phyloP scores from a whole-genome alignment of 2,329 filamentous ascomycete genomes.

The Trichoderma sp. region DNA sequence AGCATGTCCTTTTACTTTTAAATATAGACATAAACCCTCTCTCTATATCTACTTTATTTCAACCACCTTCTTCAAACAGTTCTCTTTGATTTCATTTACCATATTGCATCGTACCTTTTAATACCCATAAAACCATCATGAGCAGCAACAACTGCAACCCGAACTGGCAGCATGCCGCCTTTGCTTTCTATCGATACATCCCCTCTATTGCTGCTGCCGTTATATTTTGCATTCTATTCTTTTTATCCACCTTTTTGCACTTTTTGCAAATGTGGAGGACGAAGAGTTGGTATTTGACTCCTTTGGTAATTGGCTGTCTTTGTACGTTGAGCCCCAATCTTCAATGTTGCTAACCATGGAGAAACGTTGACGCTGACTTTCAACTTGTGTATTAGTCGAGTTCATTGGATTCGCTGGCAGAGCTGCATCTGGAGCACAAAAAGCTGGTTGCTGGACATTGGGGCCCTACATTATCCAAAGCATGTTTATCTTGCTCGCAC shows the following conservation, averaged over 20 bases:
- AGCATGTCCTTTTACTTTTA: not conserved
- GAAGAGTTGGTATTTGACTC: conserved; percentile 12
- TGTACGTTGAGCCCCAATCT: not conserved
- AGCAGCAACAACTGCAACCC: not conserved
- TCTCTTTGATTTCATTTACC: not conserved
- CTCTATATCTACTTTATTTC: not conserved
- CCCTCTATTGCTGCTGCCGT: conserved; percentile 2
- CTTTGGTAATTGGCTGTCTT: conserved; percentile 9
- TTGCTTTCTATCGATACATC: conserved; percentile 16
- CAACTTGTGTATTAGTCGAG: not conserved
- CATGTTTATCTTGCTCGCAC: conserved; percentile 45
- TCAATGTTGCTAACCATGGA: not conserved
- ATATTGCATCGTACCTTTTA: not conserved
- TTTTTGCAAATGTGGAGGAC: conserved; percentile 15
- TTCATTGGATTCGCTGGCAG: conserved; percentile 12
- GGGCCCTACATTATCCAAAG: conserved; percentile 42
- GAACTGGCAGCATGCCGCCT: conserved; percentile 15
- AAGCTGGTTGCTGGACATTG: conserved; percentile 23
- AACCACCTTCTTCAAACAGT: not conserved
- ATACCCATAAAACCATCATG: not conserved
- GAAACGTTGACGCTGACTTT: not conserved
- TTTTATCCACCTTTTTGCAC: not conserved
- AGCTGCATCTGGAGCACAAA: not conserved
- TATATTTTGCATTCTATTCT: conserved; percentile 3
- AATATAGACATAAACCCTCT: not conserved